Conservation (phyloP, 2,329 filamentous ascomycete species). For the Emericellopsis cladophorae region DNA sequence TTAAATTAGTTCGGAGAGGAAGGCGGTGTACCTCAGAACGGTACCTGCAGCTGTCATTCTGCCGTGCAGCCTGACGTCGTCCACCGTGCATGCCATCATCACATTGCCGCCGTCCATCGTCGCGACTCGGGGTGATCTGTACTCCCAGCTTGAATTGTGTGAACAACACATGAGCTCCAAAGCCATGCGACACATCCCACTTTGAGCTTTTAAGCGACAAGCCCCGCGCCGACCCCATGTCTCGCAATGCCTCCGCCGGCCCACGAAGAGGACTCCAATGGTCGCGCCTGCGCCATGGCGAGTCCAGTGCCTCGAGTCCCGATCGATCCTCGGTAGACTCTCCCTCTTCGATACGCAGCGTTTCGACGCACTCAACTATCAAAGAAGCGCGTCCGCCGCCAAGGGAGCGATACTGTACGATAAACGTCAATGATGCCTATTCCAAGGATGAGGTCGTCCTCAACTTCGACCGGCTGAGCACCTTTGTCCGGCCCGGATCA, state of each 20-base stretch:
- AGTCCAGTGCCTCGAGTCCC: constrained; percentile 33
- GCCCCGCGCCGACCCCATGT: constrained; percentile 15
- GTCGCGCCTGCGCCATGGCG: constrained; percentile 34
- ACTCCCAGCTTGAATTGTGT: too few species aligned
- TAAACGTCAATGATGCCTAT: constrained; percentile 59
- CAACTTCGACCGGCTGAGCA: constrained; percentile 58
- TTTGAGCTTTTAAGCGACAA: constrained; percentile 1
- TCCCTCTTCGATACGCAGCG: constrained; percentile 32
- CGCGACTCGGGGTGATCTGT: too few species aligned
- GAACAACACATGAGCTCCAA: too few species aligned
- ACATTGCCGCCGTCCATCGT: too few species aligned
- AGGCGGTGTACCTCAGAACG: too few species aligned
- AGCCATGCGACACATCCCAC: too few species aligned
- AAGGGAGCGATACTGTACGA: constrained; percentile 35
- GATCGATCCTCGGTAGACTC: constrained; percentile 27
- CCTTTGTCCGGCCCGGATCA: constrained; percentile 49
- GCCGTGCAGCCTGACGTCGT: too few species aligned
- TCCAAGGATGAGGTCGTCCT: constrained; percentile 68
- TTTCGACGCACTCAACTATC: constrained; percentile 36
- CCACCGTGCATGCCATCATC: too few species aligned
- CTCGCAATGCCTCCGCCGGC: constrained; percentile 24
- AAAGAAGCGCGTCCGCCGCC: constrained; percentile 18
- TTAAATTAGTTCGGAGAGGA: too few species aligned
- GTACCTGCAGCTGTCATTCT: too few species aligned
- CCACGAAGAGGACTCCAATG: constrained; percentile 31